phyloP scores from a whole-genome alignment of 345 rosid genomes.

The Carallia pectinifolia region DNA sequence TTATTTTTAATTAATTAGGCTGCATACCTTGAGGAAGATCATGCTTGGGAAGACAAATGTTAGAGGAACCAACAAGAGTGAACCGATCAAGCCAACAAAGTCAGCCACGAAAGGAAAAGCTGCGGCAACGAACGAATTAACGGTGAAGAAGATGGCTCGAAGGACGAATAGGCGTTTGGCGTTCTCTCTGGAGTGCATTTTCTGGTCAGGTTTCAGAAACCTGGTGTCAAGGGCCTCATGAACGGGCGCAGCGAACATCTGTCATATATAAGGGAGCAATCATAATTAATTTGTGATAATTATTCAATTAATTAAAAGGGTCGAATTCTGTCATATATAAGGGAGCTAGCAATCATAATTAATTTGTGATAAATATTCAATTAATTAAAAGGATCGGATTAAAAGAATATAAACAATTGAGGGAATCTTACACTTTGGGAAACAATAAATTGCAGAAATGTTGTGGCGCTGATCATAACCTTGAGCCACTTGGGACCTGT shows the following conservation, averaged over 20 bases:
- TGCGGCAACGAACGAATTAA: constrained; percentile 28
- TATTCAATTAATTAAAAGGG: neutral
- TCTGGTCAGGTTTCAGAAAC: constrained; percentile 22
- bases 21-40: constrained; percentile 29
- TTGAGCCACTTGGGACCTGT: constrained; percentile 32
- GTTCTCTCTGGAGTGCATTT: constrained; percentile 20
- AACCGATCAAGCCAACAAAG: constrained; percentile 33
- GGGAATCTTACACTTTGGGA: constrained; percentile 29
- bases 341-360: too few species aligned
- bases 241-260: constrained; percentile 33
- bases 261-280: neutral
- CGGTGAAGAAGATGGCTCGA: constrained; percentile 14
- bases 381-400: neutral
- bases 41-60: constrained; percentile 34
- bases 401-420: neutral
- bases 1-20: neutral
- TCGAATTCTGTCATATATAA: neutral
- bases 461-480: constrained; percentile 20
- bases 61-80: constrained; percentile 32
- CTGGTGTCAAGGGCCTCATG: constrained; percentile 36
- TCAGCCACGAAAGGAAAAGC: constrained; percentile 42
- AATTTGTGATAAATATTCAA: too few species aligned
- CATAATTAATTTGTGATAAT: neutral
- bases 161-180: constrained; percentile 13
- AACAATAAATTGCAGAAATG: constrained; percentile 29